These are phyloP conservation scores for Exophiala sp. DNA, from an alignment of 2,329 filamentous ascomycete species.

Conservation along the genomic window DNA sequence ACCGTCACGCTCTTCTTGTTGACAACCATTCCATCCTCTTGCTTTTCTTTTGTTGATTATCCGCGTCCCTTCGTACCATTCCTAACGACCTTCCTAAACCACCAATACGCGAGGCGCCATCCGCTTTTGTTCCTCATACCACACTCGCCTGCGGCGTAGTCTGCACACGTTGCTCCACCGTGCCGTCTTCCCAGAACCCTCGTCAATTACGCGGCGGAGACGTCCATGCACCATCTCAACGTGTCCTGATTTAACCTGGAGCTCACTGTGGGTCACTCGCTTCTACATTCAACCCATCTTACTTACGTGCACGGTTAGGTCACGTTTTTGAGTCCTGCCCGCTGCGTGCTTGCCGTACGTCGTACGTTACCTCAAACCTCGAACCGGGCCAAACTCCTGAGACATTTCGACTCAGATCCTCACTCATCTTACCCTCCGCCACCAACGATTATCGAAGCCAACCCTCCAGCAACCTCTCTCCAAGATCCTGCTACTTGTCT, in stretches of 20 bases:
- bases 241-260: neutral
- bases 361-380: neutral
- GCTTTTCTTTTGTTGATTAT: too few relatives aligned
- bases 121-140: neutral
- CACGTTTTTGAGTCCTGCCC: neutral
- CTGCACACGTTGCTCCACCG: neutral
- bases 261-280: neutral
- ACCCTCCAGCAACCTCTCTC: neutral
- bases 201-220: neutral
- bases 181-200: neutral
- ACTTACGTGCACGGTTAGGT: neutral
- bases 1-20: too few relatives aligned
- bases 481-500: neutral
- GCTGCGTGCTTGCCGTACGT: too few relatives aligned
- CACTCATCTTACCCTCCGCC: neutral
- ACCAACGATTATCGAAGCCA: constrained; percentile 1
- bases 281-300: neutral
- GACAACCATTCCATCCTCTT: too few relatives aligned
- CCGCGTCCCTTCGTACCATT: neutral
- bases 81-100: neutral
- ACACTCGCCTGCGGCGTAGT: neutral
- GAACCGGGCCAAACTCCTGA: constrained; percentile 12
- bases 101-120: neutral
- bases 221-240: neutral
- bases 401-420: constrained; percentile 14